A percentile compares a stretch with the other conserved stretches of the same genome.
These are phyloP conservation scores for Prunus dulcis DNA, from an alignment of 306 rosid species.

Conservation along the genomic window DNA sequence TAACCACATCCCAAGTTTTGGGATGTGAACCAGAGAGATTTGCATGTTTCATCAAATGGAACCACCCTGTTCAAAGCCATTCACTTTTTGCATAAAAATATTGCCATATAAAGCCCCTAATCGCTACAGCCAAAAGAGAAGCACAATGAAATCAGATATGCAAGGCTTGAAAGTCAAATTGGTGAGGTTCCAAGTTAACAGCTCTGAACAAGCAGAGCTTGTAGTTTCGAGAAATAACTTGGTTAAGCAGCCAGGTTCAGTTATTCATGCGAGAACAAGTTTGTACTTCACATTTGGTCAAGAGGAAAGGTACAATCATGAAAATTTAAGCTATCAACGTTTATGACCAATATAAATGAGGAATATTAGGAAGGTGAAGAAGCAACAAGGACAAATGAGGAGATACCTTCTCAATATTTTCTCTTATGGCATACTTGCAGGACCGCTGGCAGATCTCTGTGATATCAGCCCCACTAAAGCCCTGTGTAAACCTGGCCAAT, in stretches of 20 bases:
- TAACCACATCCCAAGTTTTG: neutral
- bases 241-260: neutral
- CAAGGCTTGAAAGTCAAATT: neutral
- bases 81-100: neutral
- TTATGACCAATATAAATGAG: neutral
- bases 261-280: neutral
- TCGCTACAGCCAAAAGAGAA: neutral
- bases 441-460: conserved; percentile 62
- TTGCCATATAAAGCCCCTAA: neutral
- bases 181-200: neutral
- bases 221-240: neutral
- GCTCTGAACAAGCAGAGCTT: neutral
- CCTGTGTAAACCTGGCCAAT: conserved; percentile 48
- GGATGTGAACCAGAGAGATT: neutral
- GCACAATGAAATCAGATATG: neutral
- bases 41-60: neutral
- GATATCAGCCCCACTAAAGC: conserved; percentile 59
- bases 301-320: neutral
- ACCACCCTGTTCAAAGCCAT: neutral
- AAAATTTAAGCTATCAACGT: neutral
- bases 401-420: conserved; percentile 54
- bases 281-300: neutral
- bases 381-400: neutral
- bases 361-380: neutral
- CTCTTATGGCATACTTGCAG: conserved; percentile 61